Base-by-base conservation (phyloP, 768 basidiomycete species). In the Leccinum disarticulatum region DNA sequence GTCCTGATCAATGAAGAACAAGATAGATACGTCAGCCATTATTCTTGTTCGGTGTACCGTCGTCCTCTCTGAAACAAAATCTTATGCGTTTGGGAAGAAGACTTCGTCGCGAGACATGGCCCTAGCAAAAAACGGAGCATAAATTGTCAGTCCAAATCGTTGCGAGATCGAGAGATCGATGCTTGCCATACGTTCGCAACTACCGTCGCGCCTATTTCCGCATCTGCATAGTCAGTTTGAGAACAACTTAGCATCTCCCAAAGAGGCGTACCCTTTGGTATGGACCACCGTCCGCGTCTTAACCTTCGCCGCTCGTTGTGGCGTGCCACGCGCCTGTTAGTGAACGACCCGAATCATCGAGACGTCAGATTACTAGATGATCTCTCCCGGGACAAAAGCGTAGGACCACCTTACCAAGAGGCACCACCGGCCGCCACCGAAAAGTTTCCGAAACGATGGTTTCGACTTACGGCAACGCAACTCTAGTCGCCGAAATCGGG, bases 251-350 rank as follows among this genome's bases (percentile, higher is more conserved):
- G 9, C n/a, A 19, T n/a, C n/a, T 19, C 41, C 4, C 8, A 19
- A 43, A 17, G 15, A 10, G 27, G 27, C 0, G 80, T 71, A 49
- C 74, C 74, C 19, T 68, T 68, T 6, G 74, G 74, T 30, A 74
- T 68, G 52, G 67, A 60, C 51, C 67, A 65, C 14, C 70, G 22
- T 22, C 22, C 22, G 22, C 68, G 6, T 67, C 63, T 57, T 69
- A 68, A 13, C 64, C 43, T 52, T 75, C 71, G 25, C 67, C 62
- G 15, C 19, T 51, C 4, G 48, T 28, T 6, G 67, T 57, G 3
- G 64, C 59, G 28, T 73, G 69, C 10, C 70, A 66, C 27, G 73
- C 35, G 7, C 62, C 64, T 68, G 19, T 13, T 9, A 43, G 41
- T 43, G 41, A 19, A 41, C 27, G 19, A 43, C 28, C 8, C 33